phyloP scores from a whole-genome alignment of 441 rosid genomes.

The Hypseocharis bilobata region DNA sequence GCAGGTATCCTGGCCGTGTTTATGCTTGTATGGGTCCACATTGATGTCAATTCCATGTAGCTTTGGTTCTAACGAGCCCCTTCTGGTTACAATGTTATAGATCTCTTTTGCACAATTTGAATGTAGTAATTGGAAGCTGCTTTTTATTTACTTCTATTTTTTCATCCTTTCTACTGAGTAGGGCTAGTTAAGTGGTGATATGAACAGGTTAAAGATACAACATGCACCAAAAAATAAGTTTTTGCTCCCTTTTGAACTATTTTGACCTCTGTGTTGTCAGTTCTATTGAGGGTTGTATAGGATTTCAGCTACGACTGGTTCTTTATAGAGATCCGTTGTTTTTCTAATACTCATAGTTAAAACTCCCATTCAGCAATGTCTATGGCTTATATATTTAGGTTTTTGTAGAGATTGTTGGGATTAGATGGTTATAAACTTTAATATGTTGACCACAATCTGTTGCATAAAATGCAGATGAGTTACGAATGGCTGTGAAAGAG shows the following conservation, averaged over 20 bases:
- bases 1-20: conserved; percentile 39
- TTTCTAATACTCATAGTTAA: too few species aligned
- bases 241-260: not conserved
- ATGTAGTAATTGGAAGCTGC: not conserved
- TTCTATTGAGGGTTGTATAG: not conserved
- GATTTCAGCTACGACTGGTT: not conserved
- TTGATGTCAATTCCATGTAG: not conserved
- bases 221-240: not conserved
- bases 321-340: too few species aligned
- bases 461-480: conserved; percentile 43
- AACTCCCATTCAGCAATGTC: too few species aligned
- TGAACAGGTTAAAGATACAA: not conserved
- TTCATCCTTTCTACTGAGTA: not conserved
- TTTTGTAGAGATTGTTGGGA: not conserved
- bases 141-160: not conserved
- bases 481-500: conserved; percentile 83
- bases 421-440: not conserved
- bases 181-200: not conserved
- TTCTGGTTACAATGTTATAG: not conserved
- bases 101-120: not conserved
- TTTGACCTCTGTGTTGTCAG: not conserved
- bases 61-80: not conserved
- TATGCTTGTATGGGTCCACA: not conserved
- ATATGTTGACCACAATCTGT: not conserved
- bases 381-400: not conserved